Base-by-base conservation (phyloP, 2,329 filamentous ascomycete genomes). In the Fusarium sp. region DNA sequence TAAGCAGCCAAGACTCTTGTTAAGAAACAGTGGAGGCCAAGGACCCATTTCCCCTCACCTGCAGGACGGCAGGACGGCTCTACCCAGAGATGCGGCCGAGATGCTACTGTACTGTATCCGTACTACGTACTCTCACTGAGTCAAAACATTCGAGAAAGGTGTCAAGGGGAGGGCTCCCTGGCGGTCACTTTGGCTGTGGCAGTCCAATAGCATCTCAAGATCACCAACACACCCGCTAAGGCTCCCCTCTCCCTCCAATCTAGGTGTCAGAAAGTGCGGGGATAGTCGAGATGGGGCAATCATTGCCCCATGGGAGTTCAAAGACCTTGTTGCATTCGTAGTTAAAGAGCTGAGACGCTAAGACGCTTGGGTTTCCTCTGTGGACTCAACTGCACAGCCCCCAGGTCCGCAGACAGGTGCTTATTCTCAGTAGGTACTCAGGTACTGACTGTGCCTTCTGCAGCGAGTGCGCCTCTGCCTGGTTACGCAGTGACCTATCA, bases 401-500 rank as follows among this genome's bases (percentile, higher is more conserved):
- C 47, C 35, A 56, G 53, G 30, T 46, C 65, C 53, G 58, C 65
- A 52, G 54, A 51, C 46, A 46, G 47, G 50, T 59, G 61, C 67
- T 65, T 54, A 33, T 67, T 52, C 51, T 47, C 41, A 54, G 47
- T 39, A 53, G 28, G 47, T 19, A 37, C 35, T 37, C 35, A 37
- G 33, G 33, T 35, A 8, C 14, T 35, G 15, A 8, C 14, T 35
- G 15, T n/a, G 57, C 35, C 52, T 44, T 30, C 44, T 49, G 8
- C 26, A 26, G 26, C 9, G 26, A 26, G 26, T 26, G 9, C 8
- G 26, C 26, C 26, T 62, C 62, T 55, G 55, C 62, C 56, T 44
- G 56, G 58, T 52, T 64, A 62, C 59, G 56, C 65, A 44, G 48
- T 40, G 56, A 35, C 71, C 71, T 70, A 74, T 74, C 71, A 74